Conservation (phyloP, 306 rosid species). For the Potentilla sterilis region DNA sequence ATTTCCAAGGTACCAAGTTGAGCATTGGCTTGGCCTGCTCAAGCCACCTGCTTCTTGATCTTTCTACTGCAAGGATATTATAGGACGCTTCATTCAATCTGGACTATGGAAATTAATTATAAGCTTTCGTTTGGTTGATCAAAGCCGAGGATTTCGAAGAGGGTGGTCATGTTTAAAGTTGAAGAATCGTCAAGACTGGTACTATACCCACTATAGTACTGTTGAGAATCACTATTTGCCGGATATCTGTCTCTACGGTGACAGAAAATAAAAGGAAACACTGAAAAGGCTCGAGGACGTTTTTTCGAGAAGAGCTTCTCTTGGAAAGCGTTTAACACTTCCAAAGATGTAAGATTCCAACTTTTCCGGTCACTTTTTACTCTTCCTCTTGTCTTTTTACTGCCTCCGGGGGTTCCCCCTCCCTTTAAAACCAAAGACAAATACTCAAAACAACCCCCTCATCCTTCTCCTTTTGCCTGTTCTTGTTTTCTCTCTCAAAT, state of each 20-base stretch:
- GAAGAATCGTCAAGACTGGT: background rate
- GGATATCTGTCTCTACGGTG: background rate
- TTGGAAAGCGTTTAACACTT: constrained; percentile 40
- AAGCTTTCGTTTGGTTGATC: no score
- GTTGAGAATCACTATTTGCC: background rate
- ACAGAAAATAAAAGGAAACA: background rate
- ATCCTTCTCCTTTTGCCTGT: background rate
- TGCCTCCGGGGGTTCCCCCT: constrained; percentile 35
- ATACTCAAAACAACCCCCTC: constrained; percentile 2
- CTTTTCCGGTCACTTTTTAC: constrained; percentile 40
- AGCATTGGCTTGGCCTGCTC: background rate
- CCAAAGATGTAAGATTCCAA: constrained; percentile 43
- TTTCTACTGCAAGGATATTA: no score
- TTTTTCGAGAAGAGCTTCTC: constrained; percentile 45
- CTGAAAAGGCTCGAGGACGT: constrained; percentile 25
- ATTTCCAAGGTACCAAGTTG: background rate
- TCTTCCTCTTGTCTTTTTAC: constrained; percentile 51
- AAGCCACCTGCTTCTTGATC: background rate
- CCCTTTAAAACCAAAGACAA: background rate
- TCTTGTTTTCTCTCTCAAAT: background rate
- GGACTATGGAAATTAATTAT: no score
- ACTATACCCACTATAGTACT: background rate
- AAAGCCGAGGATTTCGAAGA: no score
- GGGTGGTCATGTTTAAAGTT: background rate
- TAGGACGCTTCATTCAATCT: no score